Conservation (phyloP, 208 protist genomes). For the Crithidia brevicula region DNA sequence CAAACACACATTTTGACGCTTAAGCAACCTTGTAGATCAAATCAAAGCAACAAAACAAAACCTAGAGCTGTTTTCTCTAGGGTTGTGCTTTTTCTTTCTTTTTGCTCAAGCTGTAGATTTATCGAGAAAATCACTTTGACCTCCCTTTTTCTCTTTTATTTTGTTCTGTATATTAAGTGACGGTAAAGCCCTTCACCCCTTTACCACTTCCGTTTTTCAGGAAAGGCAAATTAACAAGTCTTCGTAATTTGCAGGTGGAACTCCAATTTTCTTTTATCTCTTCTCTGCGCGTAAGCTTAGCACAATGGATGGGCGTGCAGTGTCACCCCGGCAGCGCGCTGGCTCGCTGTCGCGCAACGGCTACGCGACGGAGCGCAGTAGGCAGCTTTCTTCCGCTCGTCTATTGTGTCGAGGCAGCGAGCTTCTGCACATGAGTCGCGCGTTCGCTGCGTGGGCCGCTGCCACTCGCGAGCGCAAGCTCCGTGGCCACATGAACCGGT, state of each 20-base stretch:
- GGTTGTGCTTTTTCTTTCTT: not conserved
- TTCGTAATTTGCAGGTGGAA: too few relatives aligned
- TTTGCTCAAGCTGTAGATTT: not conserved
- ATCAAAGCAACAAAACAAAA: too few relatives aligned
- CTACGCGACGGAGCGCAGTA: slow-evolving; percentile 12
- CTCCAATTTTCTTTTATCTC: too few relatives aligned
- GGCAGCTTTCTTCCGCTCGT: slow-evolving; percentile 6
- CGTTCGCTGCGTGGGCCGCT: slow-evolving; percentile 44
- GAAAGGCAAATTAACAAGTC: too few relatives aligned
- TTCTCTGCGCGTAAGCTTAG: not conserved
- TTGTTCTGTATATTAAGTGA: too few relatives aligned
- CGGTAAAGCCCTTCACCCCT: too few relatives aligned
- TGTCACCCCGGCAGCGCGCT: not conserved
- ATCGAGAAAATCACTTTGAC: too few relatives aligned
- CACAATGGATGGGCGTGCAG: not conserved
- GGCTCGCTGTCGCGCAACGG: slow-evolving; percentile 1
- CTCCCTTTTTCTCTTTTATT: too few relatives aligned
- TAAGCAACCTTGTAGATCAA: too few relatives aligned
- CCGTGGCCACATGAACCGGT: slow-evolving; percentile 63
- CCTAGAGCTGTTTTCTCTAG: too few relatives aligned
- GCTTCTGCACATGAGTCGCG: slow-evolving; percentile 14
- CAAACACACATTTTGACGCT: too few relatives aligned
- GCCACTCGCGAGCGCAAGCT: slow-evolving; percentile 43
- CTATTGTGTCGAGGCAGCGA: slow-evolving; percentile 28
- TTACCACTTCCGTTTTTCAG: too few relatives aligned